These are phyloP conservation scores for Guillardia theta DNA, from an alignment of 78 protist species.

Conservation along the genomic window DNA sequence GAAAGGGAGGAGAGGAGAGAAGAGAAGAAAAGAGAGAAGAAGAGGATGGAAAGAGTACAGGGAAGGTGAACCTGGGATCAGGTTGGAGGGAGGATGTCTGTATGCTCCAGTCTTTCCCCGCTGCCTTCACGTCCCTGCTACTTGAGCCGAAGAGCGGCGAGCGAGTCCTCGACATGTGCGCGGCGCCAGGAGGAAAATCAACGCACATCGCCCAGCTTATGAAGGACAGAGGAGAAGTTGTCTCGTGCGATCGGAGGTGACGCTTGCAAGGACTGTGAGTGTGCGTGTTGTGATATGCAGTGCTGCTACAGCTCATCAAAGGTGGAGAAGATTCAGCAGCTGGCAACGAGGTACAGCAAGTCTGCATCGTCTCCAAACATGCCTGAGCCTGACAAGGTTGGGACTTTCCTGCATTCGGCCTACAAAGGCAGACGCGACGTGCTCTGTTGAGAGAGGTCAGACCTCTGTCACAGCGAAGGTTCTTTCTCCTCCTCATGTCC, in stretches of 20 bases:
- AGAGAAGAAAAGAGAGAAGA: not conserved
- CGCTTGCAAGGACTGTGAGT: no score
- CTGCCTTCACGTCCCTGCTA: not conserved
- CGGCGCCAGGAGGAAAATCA: constrained; percentile 99
- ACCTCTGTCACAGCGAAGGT: no score
- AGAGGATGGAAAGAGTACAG: not conserved
- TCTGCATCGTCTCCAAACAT: not conserved
- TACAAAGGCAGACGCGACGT: not conserved
- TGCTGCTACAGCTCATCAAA: no score
- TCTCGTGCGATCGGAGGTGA: not conserved
- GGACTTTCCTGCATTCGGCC: not conserved
- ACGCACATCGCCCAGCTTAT: constrained; percentile 71
- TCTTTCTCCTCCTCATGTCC: no score
- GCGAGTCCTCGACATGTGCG: constrained; percentile 92
- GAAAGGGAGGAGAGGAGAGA: not conserved
- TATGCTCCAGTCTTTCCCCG: not conserved
- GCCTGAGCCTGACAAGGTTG: not conserved
- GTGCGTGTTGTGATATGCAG: no score
- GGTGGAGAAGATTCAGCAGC: not conserved
- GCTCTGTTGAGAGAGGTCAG: not conserved
- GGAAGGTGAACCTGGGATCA: not conserved
- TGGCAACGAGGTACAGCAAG: not conserved
- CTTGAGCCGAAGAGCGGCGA: constrained; percentile 51
- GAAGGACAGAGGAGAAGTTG: not conserved
- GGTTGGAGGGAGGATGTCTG: not conserved